Evolutionary conservation across 495 filamentous ascomycete genomes (phyloP), one percentile per base, ranked within the genome.

Genomic region (Copromyces sp.): DNA sequence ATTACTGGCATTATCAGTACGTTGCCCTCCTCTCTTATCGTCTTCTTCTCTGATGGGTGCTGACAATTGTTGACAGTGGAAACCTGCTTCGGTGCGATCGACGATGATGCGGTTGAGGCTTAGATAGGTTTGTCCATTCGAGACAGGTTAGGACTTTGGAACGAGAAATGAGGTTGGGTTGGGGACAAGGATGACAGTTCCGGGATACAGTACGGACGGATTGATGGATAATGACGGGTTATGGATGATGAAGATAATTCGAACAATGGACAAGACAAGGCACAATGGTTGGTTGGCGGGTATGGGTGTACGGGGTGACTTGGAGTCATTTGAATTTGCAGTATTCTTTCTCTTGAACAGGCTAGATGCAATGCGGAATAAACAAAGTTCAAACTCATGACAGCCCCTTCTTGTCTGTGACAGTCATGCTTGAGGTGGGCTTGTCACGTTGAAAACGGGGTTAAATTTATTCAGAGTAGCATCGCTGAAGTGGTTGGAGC

Each of bases 1-100:
- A 71, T 71, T 39, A 71, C 70, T 71, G 70, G 70, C 35, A 71
- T 71, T n/a, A 71, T 71, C 35, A 70, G 53, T 65, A 65, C 0
- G 53, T 35, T 17, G 14, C 17, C 12, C 42, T 53, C 12, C 45
- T 20, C 4, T 29, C 45, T 11, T 47, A 5, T 9, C 9, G n/a
- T 47, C n/a, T 9, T 37, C 3, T 37, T 40, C 5, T 9, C 7
- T 40, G 39, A 40, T 8, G 11, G 8, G 39, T 9, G 39, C 24
- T 59, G 12, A 59, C 47, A 16, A 14, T 32, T 14, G 8, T 40
- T 12, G 1, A 40, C 39, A 59, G 53, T 61, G 53, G 53, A 61
- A 61, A 61, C 53, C 53, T 61, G 53, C 53, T 61, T 61, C 14
- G 53, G 53, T 16, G 53, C 53, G 29, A 24, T 61, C 12, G 53